Evolutionary conservation across 1,284 basidiomycete genomes (phyloP).

Genomic region (Cutaneotrichosporon cutaneum): DNA sequence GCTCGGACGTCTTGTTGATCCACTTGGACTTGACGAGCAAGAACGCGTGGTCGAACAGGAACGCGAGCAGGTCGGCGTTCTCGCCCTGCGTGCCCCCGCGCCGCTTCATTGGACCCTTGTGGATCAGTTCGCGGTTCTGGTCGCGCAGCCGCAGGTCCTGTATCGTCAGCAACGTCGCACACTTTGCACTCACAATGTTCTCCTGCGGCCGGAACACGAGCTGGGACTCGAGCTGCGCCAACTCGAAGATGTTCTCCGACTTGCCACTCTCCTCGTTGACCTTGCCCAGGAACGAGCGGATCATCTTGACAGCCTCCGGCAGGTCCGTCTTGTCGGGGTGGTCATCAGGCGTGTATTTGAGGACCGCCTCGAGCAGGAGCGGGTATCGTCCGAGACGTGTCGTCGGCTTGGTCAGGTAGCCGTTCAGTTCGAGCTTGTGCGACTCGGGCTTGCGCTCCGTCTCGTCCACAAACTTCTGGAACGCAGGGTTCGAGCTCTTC

Average conservation of each 20-base stretch:
- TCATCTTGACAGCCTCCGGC: slow-evolving; percentile 73
- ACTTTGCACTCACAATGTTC: slow-evolving; percentile 65
- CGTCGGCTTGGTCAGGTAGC: slow-evolving; percentile 97
- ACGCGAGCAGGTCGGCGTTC: slow-evolving; percentile 84
- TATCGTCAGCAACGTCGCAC: slow-evolving; percentile 10
- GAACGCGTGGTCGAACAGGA: slow-evolving; percentile 95
- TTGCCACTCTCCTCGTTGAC: slow-evolving; percentile 92
- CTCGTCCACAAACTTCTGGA: slow-evolving; percentile 91
- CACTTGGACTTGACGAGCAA: slow-evolving; percentile 90
- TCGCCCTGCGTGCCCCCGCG: slow-evolving; percentile 73
- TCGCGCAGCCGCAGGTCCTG: slow-evolving; percentile 84
- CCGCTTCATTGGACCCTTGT: slow-evolving; percentile 90
- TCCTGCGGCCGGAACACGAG: slow-evolving; percentile 81
- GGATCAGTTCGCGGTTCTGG: slow-evolving; percentile 85
- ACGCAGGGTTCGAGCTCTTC: slow-evolving; percentile 87
- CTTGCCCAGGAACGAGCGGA: slow-evolving; percentile 79
- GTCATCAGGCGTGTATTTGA: slow-evolving; percentile 90
- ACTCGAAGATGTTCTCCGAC: slow-evolving; percentile 89
- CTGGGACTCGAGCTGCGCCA: slow-evolving; percentile 85
- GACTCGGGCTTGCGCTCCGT: slow-evolving; percentile 93
- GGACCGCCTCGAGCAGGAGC: slow-evolving; percentile 83
- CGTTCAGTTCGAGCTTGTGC: slow-evolving; percentile 94
- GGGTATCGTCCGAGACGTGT: slow-evolving; percentile 96
- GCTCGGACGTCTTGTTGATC: slow-evolving; percentile 76
- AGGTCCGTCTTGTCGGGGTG: slow-evolving; percentile 80